Evolutionary conservation across 2,329 filamentous ascomycete species (phyloP).

Genomic region (Thielaviopsis populi): DNA sequence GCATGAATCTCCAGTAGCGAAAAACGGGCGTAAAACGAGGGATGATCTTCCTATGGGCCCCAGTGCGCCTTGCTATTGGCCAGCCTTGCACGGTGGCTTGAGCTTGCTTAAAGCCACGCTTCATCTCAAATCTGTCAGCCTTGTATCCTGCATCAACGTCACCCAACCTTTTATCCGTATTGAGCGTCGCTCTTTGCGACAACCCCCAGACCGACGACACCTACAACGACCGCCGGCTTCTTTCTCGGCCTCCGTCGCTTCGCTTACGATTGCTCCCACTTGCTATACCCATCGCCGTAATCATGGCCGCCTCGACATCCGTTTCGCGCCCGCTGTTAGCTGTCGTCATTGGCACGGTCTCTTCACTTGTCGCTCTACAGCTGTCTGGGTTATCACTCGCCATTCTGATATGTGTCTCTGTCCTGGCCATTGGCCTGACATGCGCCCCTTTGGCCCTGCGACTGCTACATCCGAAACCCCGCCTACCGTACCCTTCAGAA

Average conservation of each 20-base stretch:
- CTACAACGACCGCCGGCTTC: background rate
- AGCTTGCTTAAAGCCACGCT: conserved; percentile 9
- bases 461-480: conserved; percentile 66
- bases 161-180: background rate
- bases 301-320: background rate
- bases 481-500: conserved; percentile 58
- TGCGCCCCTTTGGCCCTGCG: conserved; percentile 38
- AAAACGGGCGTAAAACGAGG: background rate
- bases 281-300: background rate
- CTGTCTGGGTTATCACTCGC: conserved; percentile 10
- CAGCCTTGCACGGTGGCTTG: conserved; percentile 1
- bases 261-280: background rate
- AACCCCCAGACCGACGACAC: background rate
- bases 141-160: conserved; percentile 5
- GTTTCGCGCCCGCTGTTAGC: background rate
- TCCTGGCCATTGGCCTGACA: conserved; percentile 8
- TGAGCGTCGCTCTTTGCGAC: background rate
- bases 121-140: conserved; percentile 6
- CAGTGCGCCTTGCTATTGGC: background rate
- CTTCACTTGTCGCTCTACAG: background rate
- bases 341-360: background rate
- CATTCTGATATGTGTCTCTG: background rate
- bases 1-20: background rate
- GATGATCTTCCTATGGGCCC: background rate
- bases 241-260: background rate